Conservation (phyloP, 2,329 filamentous ascomycete species). For the Beauveria rudraprayagi region DNA sequence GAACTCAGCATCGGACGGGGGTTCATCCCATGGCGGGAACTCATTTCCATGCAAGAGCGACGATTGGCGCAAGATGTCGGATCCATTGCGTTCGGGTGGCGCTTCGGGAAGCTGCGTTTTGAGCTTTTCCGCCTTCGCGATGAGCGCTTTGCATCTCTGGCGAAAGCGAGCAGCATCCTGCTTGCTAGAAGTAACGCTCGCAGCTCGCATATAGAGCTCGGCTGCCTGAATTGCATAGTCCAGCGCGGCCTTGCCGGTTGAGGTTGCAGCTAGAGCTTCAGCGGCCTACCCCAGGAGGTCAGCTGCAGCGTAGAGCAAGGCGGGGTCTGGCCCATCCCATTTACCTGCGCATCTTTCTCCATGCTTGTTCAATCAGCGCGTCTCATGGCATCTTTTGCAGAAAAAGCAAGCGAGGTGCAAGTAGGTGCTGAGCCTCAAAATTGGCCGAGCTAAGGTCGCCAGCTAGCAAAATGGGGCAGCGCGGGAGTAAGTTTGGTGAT, state of each 20-base stretch:
- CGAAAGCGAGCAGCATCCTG: slow-evolving; percentile 59
- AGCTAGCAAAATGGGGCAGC: background rate
- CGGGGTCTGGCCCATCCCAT: background rate
- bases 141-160: slow-evolving; percentile 59
- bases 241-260: slow-evolving; percentile 51
- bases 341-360: slow-evolving; percentile 32
- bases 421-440: background rate
- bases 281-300: slow-evolving; percentile 22
- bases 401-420: background rate
- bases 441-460: background rate
- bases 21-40: slow-evolving; percentile 76
- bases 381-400: slow-evolving; percentile 5
- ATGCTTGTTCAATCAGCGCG: slow-evolving; percentile 18
- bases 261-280: slow-evolving; percentile 28
- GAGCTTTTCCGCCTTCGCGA: slow-evolving; percentile 66
- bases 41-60: slow-evolving; percentile 75
- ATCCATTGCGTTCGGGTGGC: background rate
- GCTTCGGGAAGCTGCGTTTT: slow-evolving; percentile 38
- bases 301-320: background rate
- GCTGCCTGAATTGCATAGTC: slow-evolving; percentile 67
- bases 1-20: slow-evolving; percentile 57
- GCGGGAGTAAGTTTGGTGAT: background rate
- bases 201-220: slow-evolving; percentile 74
- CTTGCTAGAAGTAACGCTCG: slow-evolving; percentile 51
- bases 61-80: slow-evolving; percentile 57